Conservation (phyloP, 2,329 filamentous ascomycete genomes). For the Sphaerostilbella broomeana region DNA sequence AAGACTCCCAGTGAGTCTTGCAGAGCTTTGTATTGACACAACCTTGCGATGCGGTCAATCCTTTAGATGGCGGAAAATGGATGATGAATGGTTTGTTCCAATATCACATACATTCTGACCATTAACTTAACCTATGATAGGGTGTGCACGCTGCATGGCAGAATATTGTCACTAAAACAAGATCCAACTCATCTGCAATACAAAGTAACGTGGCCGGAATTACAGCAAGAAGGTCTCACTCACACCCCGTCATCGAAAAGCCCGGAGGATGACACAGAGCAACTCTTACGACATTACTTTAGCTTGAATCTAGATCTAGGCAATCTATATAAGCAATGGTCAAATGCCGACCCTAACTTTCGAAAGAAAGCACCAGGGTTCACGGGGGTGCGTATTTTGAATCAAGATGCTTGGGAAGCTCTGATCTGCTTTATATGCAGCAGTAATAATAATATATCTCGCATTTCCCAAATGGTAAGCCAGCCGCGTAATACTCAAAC, state of each 20-base stretch:
- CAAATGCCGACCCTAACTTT: constrained; percentile 78
- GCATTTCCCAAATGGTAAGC: constrained; percentile 87
- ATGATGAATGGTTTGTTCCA: constrained; percentile 66
- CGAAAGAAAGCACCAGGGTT: constrained; percentile 80
- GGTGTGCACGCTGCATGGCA: constrained; percentile 78
- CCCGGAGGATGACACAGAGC: constrained; percentile 59
- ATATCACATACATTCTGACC: neutral
- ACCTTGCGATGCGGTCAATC: constrained; percentile 93
- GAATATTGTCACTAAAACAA: constrained; percentile 79
- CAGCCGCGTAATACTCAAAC: too few relatives aligned
- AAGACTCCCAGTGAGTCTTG: constrained; percentile 73
- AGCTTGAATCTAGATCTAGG: constrained; percentile 74
- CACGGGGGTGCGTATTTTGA: constrained; percentile 82
- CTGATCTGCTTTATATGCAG: constrained; percentile 94
- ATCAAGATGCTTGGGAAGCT: constrained; percentile 94
- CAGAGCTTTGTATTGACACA: constrained; percentile 89
- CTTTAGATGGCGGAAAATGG: constrained; percentile 86
- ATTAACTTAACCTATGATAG: constrained; percentile 31
- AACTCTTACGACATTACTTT: constrained; percentile 76
- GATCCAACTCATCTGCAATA: constrained; percentile 75
- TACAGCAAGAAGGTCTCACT: constrained; percentile 9
- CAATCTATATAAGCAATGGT: constrained; percentile 81
- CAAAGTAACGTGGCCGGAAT: constrained; percentile 55
- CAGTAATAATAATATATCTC: constrained; percentile 94
- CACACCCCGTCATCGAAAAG: constrained; percentile 10